Conservation (phyloP, 2,329 filamentous ascomycete genomes). For the Talaromyces albobiverticillius region DNA sequence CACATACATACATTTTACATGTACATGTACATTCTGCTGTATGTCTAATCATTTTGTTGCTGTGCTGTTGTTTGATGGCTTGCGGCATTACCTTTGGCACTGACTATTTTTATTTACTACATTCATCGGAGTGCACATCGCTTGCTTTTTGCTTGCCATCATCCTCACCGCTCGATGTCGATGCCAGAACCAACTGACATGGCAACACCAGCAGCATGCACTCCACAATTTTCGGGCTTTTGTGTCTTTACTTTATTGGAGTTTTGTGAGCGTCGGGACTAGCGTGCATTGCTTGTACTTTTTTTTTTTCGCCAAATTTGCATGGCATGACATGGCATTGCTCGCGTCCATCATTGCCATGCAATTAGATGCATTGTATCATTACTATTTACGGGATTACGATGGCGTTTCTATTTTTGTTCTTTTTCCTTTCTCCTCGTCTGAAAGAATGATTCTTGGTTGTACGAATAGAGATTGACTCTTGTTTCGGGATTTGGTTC, state of each 20-base stretch:
- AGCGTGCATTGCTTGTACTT: slow-evolving; percentile 6
- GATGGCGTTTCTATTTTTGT: slow-evolving; percentile 1
- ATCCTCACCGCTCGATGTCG: slow-evolving; percentile 10
- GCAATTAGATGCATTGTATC: background rate
- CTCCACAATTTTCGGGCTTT: background rate
- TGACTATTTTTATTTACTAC: background rate
- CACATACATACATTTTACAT: background rate
- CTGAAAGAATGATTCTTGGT: background rate
- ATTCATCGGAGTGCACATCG: background rate
- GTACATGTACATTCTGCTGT: slow-evolving; percentile 5
- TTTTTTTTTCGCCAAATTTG: background rate
- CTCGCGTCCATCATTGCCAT: background rate
- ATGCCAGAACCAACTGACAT: background rate
- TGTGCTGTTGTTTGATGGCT: background rate
- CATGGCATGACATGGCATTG: background rate
- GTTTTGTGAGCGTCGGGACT: background rate
- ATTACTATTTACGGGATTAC: slow-evolving; percentile 1
- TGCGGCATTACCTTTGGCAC: background rate
- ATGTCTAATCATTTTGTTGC: background rate
- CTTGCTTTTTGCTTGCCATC: background rate
- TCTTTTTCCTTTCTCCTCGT: background rate
- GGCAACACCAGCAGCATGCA: background rate
- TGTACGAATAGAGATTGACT: background rate
- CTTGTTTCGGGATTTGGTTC: no score
- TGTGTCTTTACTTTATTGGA: slow-evolving; percentile 1